Conservation (phyloP, 768 basidiomycete species). For the Gymnopilus junonius region DNA sequence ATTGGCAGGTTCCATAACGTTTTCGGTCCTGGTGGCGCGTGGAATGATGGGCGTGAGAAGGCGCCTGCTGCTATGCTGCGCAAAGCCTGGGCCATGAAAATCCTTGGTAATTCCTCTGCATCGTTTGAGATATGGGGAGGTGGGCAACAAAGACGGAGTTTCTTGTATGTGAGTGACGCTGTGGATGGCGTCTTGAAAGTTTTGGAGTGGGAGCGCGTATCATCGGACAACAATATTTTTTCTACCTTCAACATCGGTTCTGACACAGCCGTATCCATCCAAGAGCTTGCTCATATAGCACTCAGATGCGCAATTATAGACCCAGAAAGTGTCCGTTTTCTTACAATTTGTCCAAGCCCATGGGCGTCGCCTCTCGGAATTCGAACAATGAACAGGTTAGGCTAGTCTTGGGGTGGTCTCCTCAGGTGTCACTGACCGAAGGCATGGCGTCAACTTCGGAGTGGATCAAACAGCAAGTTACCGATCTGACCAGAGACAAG, state of each 20-base stretch:
- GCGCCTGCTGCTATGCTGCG: constrained; percentile 60
- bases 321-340: constrained; percentile 29
- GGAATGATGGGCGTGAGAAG: constrained; percentile 60
- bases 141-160: constrained; percentile 56
- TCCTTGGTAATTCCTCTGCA: constrained; percentile 10
- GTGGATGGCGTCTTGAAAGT: constrained; percentile 53
- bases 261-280: constrained; percentile 44
- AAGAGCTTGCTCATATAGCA: constrained; percentile 46
- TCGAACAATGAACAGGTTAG: constrained; percentile 49
- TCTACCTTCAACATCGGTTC: constrained; percentile 56
- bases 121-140: constrained; percentile 62
- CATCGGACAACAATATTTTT: constrained; percentile 23
- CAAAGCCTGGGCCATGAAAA: constrained; percentile 47
- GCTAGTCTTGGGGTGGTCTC: constrained; percentile 44
- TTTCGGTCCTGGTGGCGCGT: constrained; percentile 57
- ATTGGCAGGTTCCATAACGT: constrained; percentile 65
- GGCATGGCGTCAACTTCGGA: constrained; percentile 50
- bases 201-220: constrained; percentile 32
- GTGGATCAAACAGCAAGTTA: constrained; percentile 53
- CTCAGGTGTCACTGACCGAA: constrained; percentile 41
- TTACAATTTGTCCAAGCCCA: constrained; percentile 33
- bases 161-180: constrained; percentile 59
- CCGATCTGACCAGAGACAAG: neutral
- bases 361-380: constrained; percentile 55
- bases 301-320: constrained; percentile 34